phyloP scores from a whole-genome alignment of 768 basidiomycete species.

The Sporobolomyces phaffii region DNA sequence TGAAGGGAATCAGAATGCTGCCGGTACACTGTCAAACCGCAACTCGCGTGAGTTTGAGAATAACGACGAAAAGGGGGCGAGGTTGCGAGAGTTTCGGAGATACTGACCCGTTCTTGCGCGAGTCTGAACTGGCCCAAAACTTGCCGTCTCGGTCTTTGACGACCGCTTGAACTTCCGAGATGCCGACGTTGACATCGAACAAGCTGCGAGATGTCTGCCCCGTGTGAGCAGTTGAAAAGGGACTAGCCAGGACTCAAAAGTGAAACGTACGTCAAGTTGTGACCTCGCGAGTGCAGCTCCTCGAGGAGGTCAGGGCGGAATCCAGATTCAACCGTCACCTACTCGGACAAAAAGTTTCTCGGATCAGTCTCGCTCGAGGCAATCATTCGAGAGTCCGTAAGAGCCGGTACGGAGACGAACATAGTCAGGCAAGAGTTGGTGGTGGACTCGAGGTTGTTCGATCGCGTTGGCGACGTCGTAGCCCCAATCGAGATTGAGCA shows the following conservation, averaged over 20 bases:
- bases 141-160: constrained; percentile 10
- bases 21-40: constrained; percentile 1
- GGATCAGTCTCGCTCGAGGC: no score
- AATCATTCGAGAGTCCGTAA: no score
- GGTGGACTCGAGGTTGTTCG: constrained; percentile 76
- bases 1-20: no score
- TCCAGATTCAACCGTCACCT: constrained; percentile 58
- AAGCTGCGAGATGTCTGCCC: constrained; percentile 47
- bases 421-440: constrained; percentile 68
- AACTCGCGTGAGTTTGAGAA: background rate
- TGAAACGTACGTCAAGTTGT: constrained; percentile 57
- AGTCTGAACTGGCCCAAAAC: constrained; percentile 33
- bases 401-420: no score
- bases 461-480: constrained; percentile 71
- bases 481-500: constrained; percentile 69
- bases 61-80: no score
- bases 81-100: background rate
- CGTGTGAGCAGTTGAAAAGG: background rate
- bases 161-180: constrained; percentile 66
- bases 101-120: constrained; percentile 35
- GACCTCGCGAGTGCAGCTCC: constrained; percentile 59
- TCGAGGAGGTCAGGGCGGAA: constrained; percentile 58
- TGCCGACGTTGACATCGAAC: constrained; percentile 62
- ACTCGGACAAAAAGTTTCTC: no score
- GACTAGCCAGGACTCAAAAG: background rate